phyloP scores from a whole-genome alignment of 2,329 filamentous ascomycete species.

The Colletotrichum endophyticum region DNA sequence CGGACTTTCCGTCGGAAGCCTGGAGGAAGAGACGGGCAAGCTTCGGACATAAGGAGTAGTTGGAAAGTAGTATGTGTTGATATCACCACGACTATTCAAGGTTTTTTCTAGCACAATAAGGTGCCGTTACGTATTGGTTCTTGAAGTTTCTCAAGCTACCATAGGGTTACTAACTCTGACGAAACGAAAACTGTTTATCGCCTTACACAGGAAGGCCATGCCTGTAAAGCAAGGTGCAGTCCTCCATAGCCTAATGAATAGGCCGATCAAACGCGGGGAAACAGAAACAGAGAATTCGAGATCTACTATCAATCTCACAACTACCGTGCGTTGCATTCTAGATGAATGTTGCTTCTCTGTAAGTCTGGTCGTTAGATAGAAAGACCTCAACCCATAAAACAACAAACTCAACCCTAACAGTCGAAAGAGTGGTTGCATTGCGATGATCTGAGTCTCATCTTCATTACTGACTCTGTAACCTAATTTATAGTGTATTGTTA shows the following conservation, averaged over 20 bases:
- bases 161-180: accelerated
- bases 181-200: too few relatives aligned
- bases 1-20: too few relatives aligned
- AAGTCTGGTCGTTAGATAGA: neutral
- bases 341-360: neutral
- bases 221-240: too few relatives aligned
- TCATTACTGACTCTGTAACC: accelerated
- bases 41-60: too few relatives aligned
- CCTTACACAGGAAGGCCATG: too few relatives aligned
- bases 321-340: neutral
- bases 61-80: too few relatives aligned
- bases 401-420: neutral
- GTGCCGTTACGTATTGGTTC: too few relatives aligned
- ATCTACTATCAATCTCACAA: accelerated
- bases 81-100: too few relatives aligned
- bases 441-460: neutral
- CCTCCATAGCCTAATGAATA: accelerated
- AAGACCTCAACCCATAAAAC: accelerated
- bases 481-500: neutral
- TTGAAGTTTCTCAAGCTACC: too few relatives aligned
- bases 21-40: too few relatives aligned
- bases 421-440: accelerated
- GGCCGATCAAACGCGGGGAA: accelerated
- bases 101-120: too few relatives aligned
- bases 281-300: neutral